These are phyloP conservation scores for Asterionellopsis glacialis DNA, from an alignment of 108 stramenopile genomes.

Conservation along the genomic window DNA sequence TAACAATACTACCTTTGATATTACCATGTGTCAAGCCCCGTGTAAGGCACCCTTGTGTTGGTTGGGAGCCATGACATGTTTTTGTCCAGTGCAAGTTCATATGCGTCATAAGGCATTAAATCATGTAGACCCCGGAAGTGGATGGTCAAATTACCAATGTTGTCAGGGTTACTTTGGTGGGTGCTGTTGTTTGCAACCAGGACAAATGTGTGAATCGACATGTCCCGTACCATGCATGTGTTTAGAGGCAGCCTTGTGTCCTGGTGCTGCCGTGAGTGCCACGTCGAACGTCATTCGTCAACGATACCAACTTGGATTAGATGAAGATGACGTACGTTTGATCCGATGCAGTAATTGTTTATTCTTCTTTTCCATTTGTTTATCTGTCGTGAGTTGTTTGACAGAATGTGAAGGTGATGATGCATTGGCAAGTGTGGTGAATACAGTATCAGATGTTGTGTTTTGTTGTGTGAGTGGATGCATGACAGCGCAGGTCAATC, in stretches of 20 bases:
- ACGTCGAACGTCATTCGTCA: slow-evolving; percentile 49
- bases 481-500: slow-evolving; percentile 68
- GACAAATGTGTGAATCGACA: slow-evolving; percentile 47
- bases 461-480: slow-evolving; percentile 71
- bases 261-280: slow-evolving; percentile 66
- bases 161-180: slow-evolving; percentile 78
- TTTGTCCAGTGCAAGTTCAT: slow-evolving; percentile 52
- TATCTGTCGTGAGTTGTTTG: slow-evolving; percentile 6
- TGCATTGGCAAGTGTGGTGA: slow-evolving; percentile 24
- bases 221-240: slow-evolving; percentile 77
- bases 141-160: slow-evolving; percentile 67
- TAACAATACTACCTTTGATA: slow-evolving; percentile 48
- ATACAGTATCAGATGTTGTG: slow-evolving; percentile 50
- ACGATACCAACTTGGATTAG: slow-evolving; percentile 57
- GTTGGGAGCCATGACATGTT: slow-evolving; percentile 48
- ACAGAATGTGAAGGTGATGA: slow-evolving; percentile 31
- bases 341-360: slow-evolving; percentile 79
- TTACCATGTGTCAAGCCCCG: slow-evolving; percentile 58
- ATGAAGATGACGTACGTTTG: slow-evolving; percentile 69
- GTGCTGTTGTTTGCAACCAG: slow-evolving; percentile 64
- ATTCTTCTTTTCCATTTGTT: slow-evolving; percentile 15
- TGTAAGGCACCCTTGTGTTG: slow-evolving; percentile 60
- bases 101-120: slow-evolving; percentile 69
- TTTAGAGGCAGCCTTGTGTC: slow-evolving; percentile 51
- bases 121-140: slow-evolving; percentile 57